Percentiles rank a stretch among this genome's conserved stretches.
phyloP scores from a whole-genome alignment of 164 flowering plant genomes.

The Buxus sempervirens region DNA sequence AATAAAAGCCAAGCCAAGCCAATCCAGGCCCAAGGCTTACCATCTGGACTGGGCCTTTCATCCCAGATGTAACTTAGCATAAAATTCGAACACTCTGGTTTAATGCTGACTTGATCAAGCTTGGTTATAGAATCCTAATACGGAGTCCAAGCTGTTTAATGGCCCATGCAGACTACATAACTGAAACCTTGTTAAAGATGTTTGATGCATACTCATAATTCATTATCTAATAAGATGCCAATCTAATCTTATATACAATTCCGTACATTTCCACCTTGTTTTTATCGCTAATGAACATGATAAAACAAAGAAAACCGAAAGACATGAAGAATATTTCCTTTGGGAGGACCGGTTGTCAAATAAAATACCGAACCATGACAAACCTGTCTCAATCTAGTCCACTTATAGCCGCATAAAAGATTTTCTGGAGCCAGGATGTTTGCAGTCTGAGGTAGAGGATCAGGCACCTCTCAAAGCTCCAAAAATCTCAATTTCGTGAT shows the following conservation, averaged over 20 bases:
- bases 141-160: too few relatives aligned
- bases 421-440: neutral
- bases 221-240: neutral
- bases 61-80: too few relatives aligned
- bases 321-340: conserved; percentile 1
- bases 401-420: neutral
- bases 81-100: too few relatives aligned
- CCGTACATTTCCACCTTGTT: conserved; percentile 13
- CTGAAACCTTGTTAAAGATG: too few relatives aligned
- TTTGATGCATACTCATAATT: neutral
- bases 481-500: conserved; percentile 9
- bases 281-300: conserved; percentile 15
- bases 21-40: too few relatives aligned
- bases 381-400: conserved; percentile 9
- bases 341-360: neutral
- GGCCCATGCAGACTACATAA: too few relatives aligned
- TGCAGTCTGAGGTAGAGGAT: neutral
- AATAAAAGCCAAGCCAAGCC: too few relatives aligned
- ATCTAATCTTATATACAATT: neutral
- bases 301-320: conserved; percentile 17
- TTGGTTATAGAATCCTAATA: too few relatives aligned
- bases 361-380: neutral
- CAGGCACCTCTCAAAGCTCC: neutral
- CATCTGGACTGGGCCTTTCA: too few relatives aligned
- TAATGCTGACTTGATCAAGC: too few relatives aligned